These are phyloP conservation scores for Leucocoprinus sp. DNA, from an alignment of 768 basidiomycete genomes.

Conservation along the genomic window DNA sequence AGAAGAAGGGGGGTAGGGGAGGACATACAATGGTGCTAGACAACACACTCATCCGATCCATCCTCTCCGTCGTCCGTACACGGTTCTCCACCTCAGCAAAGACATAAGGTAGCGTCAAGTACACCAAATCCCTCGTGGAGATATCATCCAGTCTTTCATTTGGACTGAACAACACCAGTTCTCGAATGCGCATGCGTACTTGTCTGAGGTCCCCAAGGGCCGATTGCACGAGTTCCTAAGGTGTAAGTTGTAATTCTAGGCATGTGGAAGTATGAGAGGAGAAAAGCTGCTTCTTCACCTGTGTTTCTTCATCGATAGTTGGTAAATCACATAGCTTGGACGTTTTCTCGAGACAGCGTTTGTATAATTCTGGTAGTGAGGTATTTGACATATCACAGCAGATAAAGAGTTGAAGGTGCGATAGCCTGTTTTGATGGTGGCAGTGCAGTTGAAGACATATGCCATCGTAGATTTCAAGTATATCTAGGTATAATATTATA, in stretches of 20 bases:
- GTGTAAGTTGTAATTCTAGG: no score
- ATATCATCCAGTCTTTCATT: constrained; percentile 84
- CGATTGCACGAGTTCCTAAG: constrained; percentile 52
- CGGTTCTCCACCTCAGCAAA: constrained; percentile 59
- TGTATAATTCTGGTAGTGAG: constrained; percentile 32
- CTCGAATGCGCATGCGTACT: constrained; percentile 44
- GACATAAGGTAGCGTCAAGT: constrained; percentile 66
- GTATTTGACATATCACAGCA: constrained; percentile 18
- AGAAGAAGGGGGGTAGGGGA: not conserved
- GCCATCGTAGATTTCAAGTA: not conserved
- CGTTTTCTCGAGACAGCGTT: constrained; percentile 25
- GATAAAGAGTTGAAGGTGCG: not conserved
- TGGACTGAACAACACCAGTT: constrained; percentile 68
- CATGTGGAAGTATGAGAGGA: not conserved
- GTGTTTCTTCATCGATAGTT: constrained; percentile 34
- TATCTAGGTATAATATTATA: not conserved
- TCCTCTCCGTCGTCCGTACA: constrained; percentile 43
- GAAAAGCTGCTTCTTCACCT: constrained; percentile 21
- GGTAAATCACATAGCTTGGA: constrained; percentile 32
- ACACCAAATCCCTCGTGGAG: constrained; percentile 65
- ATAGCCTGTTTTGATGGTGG: constrained; percentile 4
- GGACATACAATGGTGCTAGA: constrained; percentile 47
- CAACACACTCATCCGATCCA: constrained; percentile 51
- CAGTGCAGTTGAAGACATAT: not conserved
- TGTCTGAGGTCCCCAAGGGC: constrained; percentile 48